Evolutionary conservation across 257 asterid species (phyloP), one percentile per base, ranked within the genome.

Genomic region (Prunella vulgaris): DNA sequence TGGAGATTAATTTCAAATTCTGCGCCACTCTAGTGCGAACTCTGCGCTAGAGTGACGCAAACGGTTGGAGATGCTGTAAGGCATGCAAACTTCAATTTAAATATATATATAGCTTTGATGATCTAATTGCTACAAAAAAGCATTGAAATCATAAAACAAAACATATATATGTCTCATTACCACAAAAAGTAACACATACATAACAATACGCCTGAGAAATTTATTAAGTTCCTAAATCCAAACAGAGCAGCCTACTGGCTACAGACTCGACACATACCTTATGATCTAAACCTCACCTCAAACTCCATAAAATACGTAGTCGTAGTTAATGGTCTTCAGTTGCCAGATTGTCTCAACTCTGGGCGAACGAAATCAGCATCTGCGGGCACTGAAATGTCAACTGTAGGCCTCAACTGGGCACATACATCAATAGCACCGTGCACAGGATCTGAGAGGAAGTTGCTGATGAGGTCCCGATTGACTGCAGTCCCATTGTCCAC

Each of bases 311-410:
- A 27, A n/a, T 28, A 13, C 13, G n/a, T n/a, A n/a, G n/a, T n/a
- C n/a, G n/a, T n/a, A n/a, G n/a, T n/a, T 3, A 5, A 12, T 0
- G n/a, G 3, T 54, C 77, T 54, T 85, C 68, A 85, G 72, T 81
- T 85, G 67, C 80, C 67, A 0, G 84, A 68, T 66, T 90, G 89
- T 27, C 97, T 84, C 63, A 93, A 76, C 81, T 93, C 97, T 0
- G 97, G 97, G 1, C 97, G 97, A 42, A 93, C 98, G 22, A 93
- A 93, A 76, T 88, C 97, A 0, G 98, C 98, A 82, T 93, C 96
- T 0, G 85, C 68, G 1, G 98, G 84, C 69, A 93, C 98, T 0
- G 96, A 93, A 67, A 93, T 93, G 80, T 93, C 98, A 7, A 93
- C 98, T 1, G 92, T 85, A 17, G 98, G 98, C 80, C 98, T 87